Evolutionary conservation across 306 rosid genomes (phyloP).

Genomic region (Heteromeles arbutifolia): DNA sequence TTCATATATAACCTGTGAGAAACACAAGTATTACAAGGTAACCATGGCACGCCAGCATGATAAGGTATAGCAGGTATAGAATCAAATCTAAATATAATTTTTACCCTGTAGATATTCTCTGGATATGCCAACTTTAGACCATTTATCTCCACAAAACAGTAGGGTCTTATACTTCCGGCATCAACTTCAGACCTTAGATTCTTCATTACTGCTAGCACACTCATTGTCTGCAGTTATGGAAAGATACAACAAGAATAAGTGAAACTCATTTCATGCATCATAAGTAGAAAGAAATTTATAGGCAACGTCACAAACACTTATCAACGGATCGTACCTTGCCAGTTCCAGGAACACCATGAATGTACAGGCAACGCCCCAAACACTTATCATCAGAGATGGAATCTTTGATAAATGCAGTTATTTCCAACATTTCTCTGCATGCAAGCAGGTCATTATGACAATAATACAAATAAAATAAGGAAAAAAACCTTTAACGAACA

Average conservation of each 20-base stretch:
- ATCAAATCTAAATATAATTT: slow-evolving; percentile 4
- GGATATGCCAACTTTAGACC: slow-evolving; percentile 92
- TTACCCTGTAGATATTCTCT: slow-evolving; percentile 81
- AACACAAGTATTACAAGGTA: slow-evolving; percentile 16
- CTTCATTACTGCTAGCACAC: slow-evolving; percentile 76
- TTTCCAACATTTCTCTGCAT: slow-evolving; percentile 80
- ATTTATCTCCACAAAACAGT: slow-evolving; percentile 88
- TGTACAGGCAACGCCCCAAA: slow-evolving; percentile 85
- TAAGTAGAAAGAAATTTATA: slow-evolving; percentile 2
- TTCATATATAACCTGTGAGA: slow-evolving; percentile 80
- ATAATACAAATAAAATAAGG: not conserved
- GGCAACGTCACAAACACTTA: not conserved
- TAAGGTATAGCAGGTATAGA: not conserved
- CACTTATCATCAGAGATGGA: slow-evolving; percentile 81
- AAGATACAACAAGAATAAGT: slow-evolving; percentile 6
- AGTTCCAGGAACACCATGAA: slow-evolving; percentile 99
- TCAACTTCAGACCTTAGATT: slow-evolving; percentile 80
- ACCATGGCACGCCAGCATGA: not conserved
- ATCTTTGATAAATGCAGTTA: slow-evolving; percentile 70
- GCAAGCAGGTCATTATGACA: slow-evolving; percentile 18
- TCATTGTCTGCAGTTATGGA: slow-evolving; percentile 70
- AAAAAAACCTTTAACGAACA: slow-evolving; percentile 3
- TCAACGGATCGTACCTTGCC: slow-evolving; percentile 58
- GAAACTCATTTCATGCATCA: not conserved
- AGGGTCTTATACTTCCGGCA: slow-evolving; percentile 62